These are phyloP conservation scores for Chrysoporthe deuterocubensis DNA, from an alignment of 2,329 filamentous ascomycete species.

Conservation along the genomic window DNA sequence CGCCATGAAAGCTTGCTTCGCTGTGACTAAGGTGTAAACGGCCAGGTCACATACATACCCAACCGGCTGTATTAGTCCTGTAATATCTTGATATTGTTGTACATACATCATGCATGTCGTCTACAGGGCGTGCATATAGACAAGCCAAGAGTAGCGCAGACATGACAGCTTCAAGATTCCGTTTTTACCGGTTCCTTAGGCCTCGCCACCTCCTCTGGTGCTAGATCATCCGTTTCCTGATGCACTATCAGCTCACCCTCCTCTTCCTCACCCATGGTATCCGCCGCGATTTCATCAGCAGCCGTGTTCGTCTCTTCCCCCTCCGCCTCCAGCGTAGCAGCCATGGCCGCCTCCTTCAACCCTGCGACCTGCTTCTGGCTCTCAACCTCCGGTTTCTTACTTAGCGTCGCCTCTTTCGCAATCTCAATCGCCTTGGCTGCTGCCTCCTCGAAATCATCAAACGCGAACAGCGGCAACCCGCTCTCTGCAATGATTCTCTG, in stretches of 20 bases:
- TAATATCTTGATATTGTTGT: background rate
- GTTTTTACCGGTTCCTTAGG: background rate
- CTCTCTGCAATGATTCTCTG: conserved; percentile 72
- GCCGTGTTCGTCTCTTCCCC: background rate
- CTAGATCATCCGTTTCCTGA: conserved; percentile 8
- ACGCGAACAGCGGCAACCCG: conserved; percentile 69
- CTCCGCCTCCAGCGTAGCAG: background rate
- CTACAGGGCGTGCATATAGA: background rate
- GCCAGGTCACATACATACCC: background rate
- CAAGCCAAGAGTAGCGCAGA: background rate
- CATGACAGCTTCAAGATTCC: background rate
- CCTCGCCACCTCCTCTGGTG: conserved; percentile 1
- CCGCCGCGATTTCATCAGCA: background rate
- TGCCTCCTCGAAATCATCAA: conserved; percentile 76
- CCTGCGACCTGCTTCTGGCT: background rate
- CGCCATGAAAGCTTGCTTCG: conserved; percentile 25
- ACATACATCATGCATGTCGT: conserved; percentile 11
- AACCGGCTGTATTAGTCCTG: background rate
- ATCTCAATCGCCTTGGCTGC: conserved; percentile 66
- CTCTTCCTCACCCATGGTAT: background rate
- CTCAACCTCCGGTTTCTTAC: background rate
- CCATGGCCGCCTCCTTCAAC: conserved; percentile 1
- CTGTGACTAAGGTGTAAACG: conserved; percentile 25
- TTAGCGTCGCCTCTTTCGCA: background rate
- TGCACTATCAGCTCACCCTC: background rate